Conservation (phyloP, 495 filamentous ascomycete genomes). For the Lasiosphaeria hispida region DNA sequence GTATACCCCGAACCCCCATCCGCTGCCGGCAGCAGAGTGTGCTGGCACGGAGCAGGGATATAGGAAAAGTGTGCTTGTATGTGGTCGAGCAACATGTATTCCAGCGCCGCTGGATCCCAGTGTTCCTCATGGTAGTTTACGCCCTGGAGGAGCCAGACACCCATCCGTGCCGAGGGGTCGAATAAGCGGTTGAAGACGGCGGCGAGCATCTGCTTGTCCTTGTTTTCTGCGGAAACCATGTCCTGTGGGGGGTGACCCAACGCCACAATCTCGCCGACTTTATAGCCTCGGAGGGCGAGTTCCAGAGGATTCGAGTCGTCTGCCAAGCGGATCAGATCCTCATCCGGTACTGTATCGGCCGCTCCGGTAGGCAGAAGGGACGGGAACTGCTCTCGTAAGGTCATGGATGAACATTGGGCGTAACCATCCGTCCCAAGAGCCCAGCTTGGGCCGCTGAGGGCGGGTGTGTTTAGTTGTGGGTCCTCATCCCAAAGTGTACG, state of each 20-base stretch:
- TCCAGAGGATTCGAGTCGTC: not conserved
- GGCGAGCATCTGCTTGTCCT: not conserved
- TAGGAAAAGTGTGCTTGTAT: not conserved
- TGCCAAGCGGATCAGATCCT: not conserved
- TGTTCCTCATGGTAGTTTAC: not conserved
- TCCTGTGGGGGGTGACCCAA: not conserved
- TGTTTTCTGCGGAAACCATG: not conserved
- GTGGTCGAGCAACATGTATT: not conserved
- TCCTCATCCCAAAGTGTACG: not conserved
- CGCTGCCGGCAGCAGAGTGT: not conserved
- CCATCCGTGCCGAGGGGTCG: conserved; percentile 3
- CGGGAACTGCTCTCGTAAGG: not conserved
- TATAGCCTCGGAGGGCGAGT: not conserved
- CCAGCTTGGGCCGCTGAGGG: not conserved
- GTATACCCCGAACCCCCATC: not conserved
- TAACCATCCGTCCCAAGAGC: conserved; percentile 1
- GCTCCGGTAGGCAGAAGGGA: not conserved
- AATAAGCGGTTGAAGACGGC: not conserved
- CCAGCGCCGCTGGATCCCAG: not conserved
- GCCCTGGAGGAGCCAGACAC: conserved; percentile 1
- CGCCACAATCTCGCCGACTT: not conserved
- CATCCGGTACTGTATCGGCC: not conserved
- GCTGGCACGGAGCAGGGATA: not conserved
- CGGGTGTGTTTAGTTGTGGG: not conserved
- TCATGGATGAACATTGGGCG: not conserved